Percentiles rank a stretch among this genome's conserved stretches.
These are phyloP conservation scores for Zygotorulaspora florentina DNA, from an alignment of 805 yeast genomes.

Conservation along the genomic window DNA sequence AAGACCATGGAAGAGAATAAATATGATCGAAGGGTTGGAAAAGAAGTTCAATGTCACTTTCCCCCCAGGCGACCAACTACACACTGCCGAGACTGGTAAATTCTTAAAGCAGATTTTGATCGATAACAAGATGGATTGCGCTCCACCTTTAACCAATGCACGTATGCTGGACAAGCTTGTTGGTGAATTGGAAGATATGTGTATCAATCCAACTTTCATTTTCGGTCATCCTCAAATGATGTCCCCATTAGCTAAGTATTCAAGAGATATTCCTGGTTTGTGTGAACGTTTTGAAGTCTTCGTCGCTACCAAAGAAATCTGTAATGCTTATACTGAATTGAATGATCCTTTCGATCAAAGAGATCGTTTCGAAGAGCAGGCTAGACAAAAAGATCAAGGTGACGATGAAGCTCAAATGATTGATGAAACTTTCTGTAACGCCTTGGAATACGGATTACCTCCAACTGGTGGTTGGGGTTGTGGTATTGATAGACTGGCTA, in stretches of 20 bases:
- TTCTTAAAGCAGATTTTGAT: slow-evolving; percentile 78
- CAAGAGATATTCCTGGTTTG: slow-evolving; percentile 86
- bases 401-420: slow-evolving; percentile 97
- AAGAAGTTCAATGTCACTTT: slow-evolving; percentile 78
- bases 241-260: slow-evolving; percentile 98
- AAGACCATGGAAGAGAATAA: slow-evolving; percentile 98
- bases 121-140: slow-evolving; percentile 79
- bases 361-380: slow-evolving; percentile 96
- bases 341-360: slow-evolving; percentile 99
- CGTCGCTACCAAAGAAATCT: slow-evolving; percentile 96
- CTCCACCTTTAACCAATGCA: slow-evolving; percentile 91
- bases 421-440: slow-evolving; percentile 96
- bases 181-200: slow-evolving; percentile 91
- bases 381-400: slow-evolving; percentile 97
- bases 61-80: slow-evolving; percentile 94
- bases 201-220: slow-evolving; percentile 95
- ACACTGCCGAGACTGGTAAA: slow-evolving; percentile 87
- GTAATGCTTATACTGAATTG: slow-evolving; percentile 97
- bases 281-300: slow-evolving; percentile 98
- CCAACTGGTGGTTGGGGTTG: slow-evolving; percentile 99
- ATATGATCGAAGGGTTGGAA: slow-evolving; percentile 95
- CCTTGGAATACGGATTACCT: slow-evolving; percentile 96
- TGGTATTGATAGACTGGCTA: slow-evolving; percentile 96
- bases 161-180: slow-evolving; percentile 98
- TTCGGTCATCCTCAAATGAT: slow-evolving; percentile 99